Evolutionary conservation across 2,329 filamentous ascomycete genomes (phyloP), one percentile per base, ranked within the genome.

Genomic region (Lachnellula suecica): DNA sequence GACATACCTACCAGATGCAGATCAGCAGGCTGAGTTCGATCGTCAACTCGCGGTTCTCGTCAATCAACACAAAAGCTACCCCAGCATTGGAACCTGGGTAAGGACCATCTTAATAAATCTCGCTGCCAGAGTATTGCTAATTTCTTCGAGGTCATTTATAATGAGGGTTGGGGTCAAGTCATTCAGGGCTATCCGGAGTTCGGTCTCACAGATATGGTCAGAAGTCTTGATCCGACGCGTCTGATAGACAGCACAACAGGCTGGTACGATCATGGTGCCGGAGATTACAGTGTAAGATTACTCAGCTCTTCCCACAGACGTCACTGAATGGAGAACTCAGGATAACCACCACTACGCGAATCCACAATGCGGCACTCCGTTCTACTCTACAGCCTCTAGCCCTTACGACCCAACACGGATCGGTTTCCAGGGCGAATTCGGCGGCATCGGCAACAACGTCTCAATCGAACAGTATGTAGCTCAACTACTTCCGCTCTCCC

Each of bases 311-410:
- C 5, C 11, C 19, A 19, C 35, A 10, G 17, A 37, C 34, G 8
- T 3, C 8, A 22, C 37, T 40, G n/a, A 40, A 4, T 11, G 10
- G 25, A 2, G 55, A 79, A 69, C 19, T 3, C n/a, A 51, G 48
- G 85, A 89, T 53, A 89, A 88, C 58, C 85, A 89, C 59, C 83
- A 89, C 64, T 89, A 89, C 64, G 82, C 85, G 0, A 84, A 81
- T 38, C 83, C 87, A 0, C 85, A 89, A 61, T 89, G 86, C 54
- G 87, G 86, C 6, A 79, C 84, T 0, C 86, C 86, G 0, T 88
- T 83, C 63, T 87, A 85, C 68, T 87, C 84, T 0, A 73, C 71
- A 3, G 60, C 70, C 3, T 81, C 79, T 0, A 75, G 71, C 4
- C 84, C 79, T 1, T 83, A 78, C 62, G 85, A 85, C 56, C 70